Percentiles rank a stretch among this genome's conserved stretches.
Evolutionary conservation across 352 stramenopile species (phyloP).

Genomic region (Globisporangium parvum): DNA sequence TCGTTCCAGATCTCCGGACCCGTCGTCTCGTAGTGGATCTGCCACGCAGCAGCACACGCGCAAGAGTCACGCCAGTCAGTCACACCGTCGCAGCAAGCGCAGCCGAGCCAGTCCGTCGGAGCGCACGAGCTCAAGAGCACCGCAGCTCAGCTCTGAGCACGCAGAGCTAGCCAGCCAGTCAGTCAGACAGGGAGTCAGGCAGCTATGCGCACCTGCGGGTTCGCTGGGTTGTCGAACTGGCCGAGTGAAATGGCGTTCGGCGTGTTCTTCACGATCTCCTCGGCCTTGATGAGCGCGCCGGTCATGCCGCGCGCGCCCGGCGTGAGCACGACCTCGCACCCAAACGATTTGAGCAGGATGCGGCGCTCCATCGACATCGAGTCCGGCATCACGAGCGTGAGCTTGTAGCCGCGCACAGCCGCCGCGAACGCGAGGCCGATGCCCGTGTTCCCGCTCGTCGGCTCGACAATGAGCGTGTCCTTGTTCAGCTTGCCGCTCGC

Average conservation of each 20-base stretch:
- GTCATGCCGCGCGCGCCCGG: too few species aligned
- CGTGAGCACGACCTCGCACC: too few species aligned
- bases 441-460: constrained; percentile 93
- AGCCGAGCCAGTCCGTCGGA: too few species aligned
- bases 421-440: constrained; percentile 92
- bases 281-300: constrained; percentile 68
- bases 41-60: background rate
- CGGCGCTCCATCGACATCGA: constrained; percentile 95
- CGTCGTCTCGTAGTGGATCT: constrained; percentile 86
- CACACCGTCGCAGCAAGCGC: too few species aligned
- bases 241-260: constrained; percentile 82
- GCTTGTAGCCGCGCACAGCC: constrained; percentile 86
- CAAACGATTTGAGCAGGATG: too few species aligned
- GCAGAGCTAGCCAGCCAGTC: too few species aligned
- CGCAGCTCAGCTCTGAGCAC: too few species aligned
- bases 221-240: constrained; percentile 97
- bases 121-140: too few species aligned
- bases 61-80: background rate
- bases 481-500: constrained; percentile 58
- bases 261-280: constrained; percentile 71
- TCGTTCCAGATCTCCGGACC: constrained; percentile 85
- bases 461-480: constrained; percentile 89
- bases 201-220: constrained; percentile 82
- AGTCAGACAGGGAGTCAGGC: too few species aligned
- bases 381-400: constrained; percentile 95